Conservation (phyloP, 23 red algal genomes). For the Agarophyton chilense region DNA sequence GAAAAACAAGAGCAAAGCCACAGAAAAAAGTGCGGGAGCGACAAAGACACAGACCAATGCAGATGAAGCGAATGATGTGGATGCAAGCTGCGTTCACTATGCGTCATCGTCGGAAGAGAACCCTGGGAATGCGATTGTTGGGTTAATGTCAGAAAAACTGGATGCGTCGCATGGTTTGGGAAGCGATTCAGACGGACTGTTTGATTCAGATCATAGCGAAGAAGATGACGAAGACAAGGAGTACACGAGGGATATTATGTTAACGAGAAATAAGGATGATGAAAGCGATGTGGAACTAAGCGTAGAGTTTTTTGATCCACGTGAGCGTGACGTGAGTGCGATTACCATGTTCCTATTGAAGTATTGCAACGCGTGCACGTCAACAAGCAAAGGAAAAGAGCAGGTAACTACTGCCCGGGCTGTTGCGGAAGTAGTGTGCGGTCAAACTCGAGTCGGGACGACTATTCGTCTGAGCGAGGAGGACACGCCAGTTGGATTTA, state of each 20-base stretch:
- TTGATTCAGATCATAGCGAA: background rate
- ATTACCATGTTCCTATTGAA: conserved; percentile 1
- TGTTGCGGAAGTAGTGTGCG: conserved; percentile 50
- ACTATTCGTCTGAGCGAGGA: conserved; percentile 53
- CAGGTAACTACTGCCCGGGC: background rate
- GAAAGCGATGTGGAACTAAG: conserved; percentile 52
- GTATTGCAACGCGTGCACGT: background rate
- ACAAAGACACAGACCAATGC: background rate
- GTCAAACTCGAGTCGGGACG: conserved; percentile 77
- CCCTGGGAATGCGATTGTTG: background rate
- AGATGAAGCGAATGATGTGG: background rate
- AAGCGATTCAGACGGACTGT: background rate
- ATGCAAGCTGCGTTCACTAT: conserved; percentile 17
- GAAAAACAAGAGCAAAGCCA: background rate
- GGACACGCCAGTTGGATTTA: conserved; percentile 59
- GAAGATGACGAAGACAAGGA: background rate
- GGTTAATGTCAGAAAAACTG: background rate
- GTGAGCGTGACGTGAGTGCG: background rate
- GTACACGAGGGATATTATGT: background rate
- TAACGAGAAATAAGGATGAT: conserved; percentile 4
- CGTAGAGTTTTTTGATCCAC: conserved; percentile 57
- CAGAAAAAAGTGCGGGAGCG: background rate
- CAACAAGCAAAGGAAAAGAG: background rate
- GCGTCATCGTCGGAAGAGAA: conserved; percentile 10
- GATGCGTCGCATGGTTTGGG: background rate